Percentiles rank a stretch among this genome's conserved stretches.
Conservation (phyloP, 371 early-diverging fungal genomes). For the Apophysomyces variabilis region DNA sequence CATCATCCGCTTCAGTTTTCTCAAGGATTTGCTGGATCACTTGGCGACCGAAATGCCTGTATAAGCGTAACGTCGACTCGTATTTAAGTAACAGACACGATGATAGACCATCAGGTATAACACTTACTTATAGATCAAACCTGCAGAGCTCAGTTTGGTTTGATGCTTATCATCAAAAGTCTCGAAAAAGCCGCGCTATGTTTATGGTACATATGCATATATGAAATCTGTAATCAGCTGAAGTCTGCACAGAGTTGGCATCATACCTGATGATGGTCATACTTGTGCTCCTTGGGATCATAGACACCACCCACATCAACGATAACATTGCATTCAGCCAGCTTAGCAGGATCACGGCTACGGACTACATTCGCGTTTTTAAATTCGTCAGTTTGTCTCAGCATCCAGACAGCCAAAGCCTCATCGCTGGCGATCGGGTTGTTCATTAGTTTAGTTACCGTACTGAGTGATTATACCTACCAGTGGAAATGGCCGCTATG, state of each 20-base stretch:
- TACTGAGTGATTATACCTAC: conserved; percentile 24
- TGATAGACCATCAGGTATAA: too few relatives aligned
- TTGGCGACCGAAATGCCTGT: conserved; percentile 84
- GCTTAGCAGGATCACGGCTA: conserved; percentile 84
- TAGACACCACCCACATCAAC: conserved; percentile 98
- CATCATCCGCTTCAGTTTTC: conserved; percentile 53
- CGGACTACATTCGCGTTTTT: conserved; percentile 78
- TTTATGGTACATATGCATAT: background rate
- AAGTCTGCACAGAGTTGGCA: background rate
- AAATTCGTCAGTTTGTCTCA: conserved; percentile 74
- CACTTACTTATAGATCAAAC: conserved; percentile 83
- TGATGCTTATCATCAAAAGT: conserved; percentile 80
- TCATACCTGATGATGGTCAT: conserved; percentile 94
- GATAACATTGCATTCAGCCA: conserved; percentile 87
- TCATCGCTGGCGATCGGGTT: conserved; percentile 72
- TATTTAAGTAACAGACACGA: conserved; percentile 19
- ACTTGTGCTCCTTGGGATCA: conserved; percentile 78
- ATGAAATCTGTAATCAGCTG: too few relatives aligned
- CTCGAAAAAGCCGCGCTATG: conserved; percentile 85
- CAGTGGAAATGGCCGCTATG: conserved; percentile 92
- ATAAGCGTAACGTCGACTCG: conserved; percentile 20
- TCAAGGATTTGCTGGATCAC: conserved; percentile 71
- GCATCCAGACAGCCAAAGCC: conserved; percentile 92
- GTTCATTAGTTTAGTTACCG: background rate
- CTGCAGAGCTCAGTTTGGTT: conserved; percentile 93